Conservation (phyloP, 2,329 filamentous ascomycete genomes). For the Canariomyces notabilis region DNA sequence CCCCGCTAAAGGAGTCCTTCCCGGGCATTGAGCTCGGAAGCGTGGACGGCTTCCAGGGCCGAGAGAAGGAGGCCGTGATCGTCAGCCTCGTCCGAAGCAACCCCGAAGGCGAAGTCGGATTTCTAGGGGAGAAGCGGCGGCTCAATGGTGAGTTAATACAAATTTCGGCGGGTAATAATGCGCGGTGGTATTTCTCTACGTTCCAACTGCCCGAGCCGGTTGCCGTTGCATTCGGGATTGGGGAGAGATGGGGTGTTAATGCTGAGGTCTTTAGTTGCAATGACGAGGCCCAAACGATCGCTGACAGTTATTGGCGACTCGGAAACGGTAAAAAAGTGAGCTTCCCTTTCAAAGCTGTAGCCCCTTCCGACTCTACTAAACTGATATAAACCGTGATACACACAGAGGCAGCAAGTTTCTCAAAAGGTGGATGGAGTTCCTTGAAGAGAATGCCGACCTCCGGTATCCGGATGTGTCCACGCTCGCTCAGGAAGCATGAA, state of each 20-base stretch:
- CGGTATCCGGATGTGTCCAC: constrained; percentile 70
- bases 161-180: not conserved
- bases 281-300: constrained; percentile 90
- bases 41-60: constrained; percentile 90
- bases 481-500: constrained; percentile 30
- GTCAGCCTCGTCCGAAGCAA: constrained; percentile 95
- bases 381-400: constrained; percentile 17
- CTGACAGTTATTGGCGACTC: constrained; percentile 90
- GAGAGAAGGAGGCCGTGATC: constrained; percentile 93
- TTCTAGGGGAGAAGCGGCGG: constrained; percentile 83
- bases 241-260: constrained; percentile 28
- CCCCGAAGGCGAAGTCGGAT: constrained; percentile 78
- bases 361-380: not conserved
- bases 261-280: constrained; percentile 68
- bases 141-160: constrained; percentile 68
- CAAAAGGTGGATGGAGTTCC: constrained; percentile 82
- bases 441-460: constrained; percentile 86
- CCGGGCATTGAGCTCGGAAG: constrained; percentile 90
- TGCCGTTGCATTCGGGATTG: not conserved
- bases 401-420: constrained; percentile 77
- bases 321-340: constrained; percentile 84
- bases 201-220: not conserved
- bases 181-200: not conserved
- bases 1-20: constrained; percentile 73
- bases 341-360: constrained; percentile 15